These are phyloP conservation scores for Lecanoromycetidae sp. DNA, from an alignment of 2,329 filamentous ascomycete species.

Conservation along the genomic window DNA sequence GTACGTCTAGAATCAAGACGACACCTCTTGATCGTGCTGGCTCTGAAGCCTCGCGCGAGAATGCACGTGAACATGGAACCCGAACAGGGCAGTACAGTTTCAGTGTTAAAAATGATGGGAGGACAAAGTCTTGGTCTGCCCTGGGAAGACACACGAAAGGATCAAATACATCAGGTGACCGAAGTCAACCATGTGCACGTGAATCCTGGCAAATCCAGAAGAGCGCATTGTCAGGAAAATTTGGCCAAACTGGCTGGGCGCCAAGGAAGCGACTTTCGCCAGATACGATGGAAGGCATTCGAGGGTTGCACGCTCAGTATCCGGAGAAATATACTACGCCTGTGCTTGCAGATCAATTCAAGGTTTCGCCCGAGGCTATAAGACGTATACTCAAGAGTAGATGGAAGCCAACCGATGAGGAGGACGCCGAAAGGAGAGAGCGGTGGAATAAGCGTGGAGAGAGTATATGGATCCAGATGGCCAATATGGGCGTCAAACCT, in stretches of 20 bases:
- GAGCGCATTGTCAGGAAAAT: slow-evolving; percentile 60
- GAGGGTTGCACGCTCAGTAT: slow-evolving; percentile 64
- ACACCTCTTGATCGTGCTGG: no score
- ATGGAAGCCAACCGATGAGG: slow-evolving; percentile 32
- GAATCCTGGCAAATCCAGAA: slow-evolving; percentile 68
- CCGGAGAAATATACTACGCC: slow-evolving; percentile 65
- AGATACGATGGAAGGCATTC: slow-evolving; percentile 81
- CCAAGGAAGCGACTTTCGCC: slow-evolving; percentile 81
- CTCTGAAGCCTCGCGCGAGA: no score
- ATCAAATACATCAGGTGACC: no score
- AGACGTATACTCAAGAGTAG: slow-evolving; percentile 63
- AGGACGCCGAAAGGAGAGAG: slow-evolving; percentile 29
- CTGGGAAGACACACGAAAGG: background rate
- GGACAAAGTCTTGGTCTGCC: background rate
- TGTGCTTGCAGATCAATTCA: slow-evolving; percentile 63
- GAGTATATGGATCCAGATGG: slow-evolving; percentile 35
- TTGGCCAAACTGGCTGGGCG: slow-evolving; percentile 62
- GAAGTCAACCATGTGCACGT: no score
- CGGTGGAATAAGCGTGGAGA: slow-evolving; percentile 35
- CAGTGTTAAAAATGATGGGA: no score
- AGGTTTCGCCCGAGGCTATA: slow-evolving; percentile 77
- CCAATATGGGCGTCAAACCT: slow-evolving; percentile 43
- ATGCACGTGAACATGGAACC: no score
- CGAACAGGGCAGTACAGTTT: no score
- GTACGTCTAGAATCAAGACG: no score